Evolutionary conservation across 495 filamentous ascomycete genomes (phyloP).

Genomic region (Massariosphaeria phaeospora): DNA sequence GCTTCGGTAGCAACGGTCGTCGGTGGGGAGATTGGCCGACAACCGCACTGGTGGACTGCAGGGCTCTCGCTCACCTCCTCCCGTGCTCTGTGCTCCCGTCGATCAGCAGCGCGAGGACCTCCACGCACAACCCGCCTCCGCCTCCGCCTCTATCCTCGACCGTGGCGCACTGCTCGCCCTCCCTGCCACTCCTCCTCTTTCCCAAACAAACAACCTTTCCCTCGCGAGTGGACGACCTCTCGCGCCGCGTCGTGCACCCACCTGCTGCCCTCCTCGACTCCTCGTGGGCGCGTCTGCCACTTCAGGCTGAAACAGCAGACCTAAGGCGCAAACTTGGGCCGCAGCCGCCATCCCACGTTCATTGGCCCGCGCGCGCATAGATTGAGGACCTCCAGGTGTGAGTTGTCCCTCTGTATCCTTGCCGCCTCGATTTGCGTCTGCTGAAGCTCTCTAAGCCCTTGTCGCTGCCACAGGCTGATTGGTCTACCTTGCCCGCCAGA

Average conservation of each 20-base stretch:
- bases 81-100: constrained; percentile 1
- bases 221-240: not conserved
- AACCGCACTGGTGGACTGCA: not conserved
- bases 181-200: not conserved
- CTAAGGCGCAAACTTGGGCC: constrained; percentile 17
- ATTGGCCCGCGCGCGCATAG: constrained; percentile 24
- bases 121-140: not conserved
- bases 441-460: constrained; percentile 11
- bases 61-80: constrained; percentile 2
- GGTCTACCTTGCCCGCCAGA: constrained; percentile 5
- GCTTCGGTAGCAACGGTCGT: constrained; percentile 9
- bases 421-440: constrained; percentile 28
- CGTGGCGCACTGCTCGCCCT: constrained; percentile 2
- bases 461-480: constrained; percentile 29
- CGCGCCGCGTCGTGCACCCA: not conserved
- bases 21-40: constrained; percentile 14
- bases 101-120: constrained; percentile 15
- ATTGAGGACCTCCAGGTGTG: constrained; percentile 23
- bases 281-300: not conserved
- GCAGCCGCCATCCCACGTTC: constrained; percentile 16
- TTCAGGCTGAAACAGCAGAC: constrained; percentile 28
- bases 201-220: not conserved
- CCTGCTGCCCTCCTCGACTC: not conserved
- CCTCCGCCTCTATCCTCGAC: not conserved
- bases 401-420: constrained; percentile 32